Evolutionary conservation across 1,284 basidiomycete species (phyloP), one percentile per base, ranked within the genome.

Genomic region (Rhodotorula sp.): DNA sequence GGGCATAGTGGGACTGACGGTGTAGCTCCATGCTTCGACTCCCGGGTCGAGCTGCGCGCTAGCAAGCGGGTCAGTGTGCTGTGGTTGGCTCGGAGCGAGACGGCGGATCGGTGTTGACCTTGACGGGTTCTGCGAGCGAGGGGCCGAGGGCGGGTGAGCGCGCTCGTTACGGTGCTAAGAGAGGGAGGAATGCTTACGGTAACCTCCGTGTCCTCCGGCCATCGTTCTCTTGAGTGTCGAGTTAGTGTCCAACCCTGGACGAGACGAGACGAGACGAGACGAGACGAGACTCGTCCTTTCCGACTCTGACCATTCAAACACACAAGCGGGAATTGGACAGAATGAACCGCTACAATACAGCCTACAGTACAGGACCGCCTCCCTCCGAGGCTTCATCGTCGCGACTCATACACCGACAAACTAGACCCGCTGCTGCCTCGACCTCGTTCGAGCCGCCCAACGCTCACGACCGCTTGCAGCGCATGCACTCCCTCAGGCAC

Each of bases 21-120:
- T 70, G 64, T 72, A 72, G 64, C 70, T 72, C 72, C 72, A 76
- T n/a, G 63, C 51, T 63, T 76, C 75, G 12, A 76, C 61, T 60
- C 69, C 75, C 6, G 72, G 75, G 70, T 76, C 75, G 49, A 68
- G 62, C 72, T 74, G 65, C 57, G 47, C 0, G 51, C 20, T 6
- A 15, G 14, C 10, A 18, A 47, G 12, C 14, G 5, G 8, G 21
- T 2, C 34, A 49, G 54, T 6, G 12, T 47, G 46, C 5, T 46
- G 31, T 23, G 4, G 34, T 2, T 21, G 26, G 49, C 21, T 43
- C 7, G 26, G 51, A 39, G 31, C 16, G 46, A 46, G 29, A 20
- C 5, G 57, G 31, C 18, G 8, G 31, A 34, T 34, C 34, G 34
- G 34, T 34, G 54, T 59, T 34, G 8, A 69, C 70, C 72, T 74